A percentile compares a stretch with the other conserved stretches of the same genome.
Evolutionary conservation across 2,329 filamentous ascomycete genomes (phyloP).

Genomic region (Ophiobolus disseminans): DNA sequence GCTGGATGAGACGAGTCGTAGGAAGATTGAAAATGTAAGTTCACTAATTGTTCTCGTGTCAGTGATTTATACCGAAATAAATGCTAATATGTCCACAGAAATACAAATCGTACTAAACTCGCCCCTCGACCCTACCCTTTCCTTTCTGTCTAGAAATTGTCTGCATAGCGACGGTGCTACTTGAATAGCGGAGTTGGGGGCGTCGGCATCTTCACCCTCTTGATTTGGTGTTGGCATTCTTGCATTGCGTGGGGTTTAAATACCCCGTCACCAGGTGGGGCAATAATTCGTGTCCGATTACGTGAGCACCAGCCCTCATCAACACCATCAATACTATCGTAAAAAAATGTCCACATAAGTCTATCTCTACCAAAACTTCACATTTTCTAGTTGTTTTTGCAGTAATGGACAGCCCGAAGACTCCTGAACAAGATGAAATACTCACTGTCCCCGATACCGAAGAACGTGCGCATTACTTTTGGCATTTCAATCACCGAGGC

Average conservation of each 20-base stretch:
- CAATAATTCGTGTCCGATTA: neutral
- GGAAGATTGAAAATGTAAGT: conserved; percentile 88
- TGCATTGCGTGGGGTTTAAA: neutral
- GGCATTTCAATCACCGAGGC: neutral
- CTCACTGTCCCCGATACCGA: neutral
- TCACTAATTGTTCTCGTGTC: neutral
- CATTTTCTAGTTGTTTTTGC: neutral
- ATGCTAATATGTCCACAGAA: conserved; percentile 31
- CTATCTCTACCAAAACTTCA: neutral
- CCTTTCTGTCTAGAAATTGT: conserved; percentile 8
- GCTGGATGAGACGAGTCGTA: conserved; percentile 80
- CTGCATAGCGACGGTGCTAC: conserved; percentile 25
- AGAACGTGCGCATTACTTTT: neutral
- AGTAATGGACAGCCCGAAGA: neutral
- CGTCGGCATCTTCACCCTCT: neutral
- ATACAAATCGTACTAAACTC: conserved; percentile 41
- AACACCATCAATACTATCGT: neutral
- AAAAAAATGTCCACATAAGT: neutral
- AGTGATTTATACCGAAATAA: neutral
- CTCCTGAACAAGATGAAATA: neutral
- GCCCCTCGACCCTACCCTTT: neutral
- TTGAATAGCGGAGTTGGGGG: neutral
- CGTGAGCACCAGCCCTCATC: neutral
- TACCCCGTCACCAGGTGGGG: neutral
- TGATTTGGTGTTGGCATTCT: neutral